Evolutionary conservation across 768 basidiomycete genomes (phyloP), one percentile per base, ranked within the genome.

Genomic region (Lentinula raphanica): DNA sequence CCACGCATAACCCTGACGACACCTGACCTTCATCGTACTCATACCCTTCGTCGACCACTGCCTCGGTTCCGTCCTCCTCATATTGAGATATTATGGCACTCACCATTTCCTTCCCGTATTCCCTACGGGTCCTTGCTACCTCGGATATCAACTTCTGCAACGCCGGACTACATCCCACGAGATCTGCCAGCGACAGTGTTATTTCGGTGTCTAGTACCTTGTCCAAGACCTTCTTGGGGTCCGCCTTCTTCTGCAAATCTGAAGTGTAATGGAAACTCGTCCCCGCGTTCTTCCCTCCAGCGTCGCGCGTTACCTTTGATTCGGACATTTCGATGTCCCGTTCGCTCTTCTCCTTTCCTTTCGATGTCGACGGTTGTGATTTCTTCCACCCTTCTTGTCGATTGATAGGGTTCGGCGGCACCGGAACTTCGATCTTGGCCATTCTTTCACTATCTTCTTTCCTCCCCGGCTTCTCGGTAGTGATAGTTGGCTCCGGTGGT

Each of bases 381-480:
- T 17, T 51, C 19, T 59, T 59, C 58, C 58, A 59, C 36, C 58
- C 58, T 3, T 54, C 36, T 13, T 53, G 17, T 1, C 12, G 5
- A 32, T 59, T 59, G 27, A 59, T 59, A 19, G 58, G 58, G 38
- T 59, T 54, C 3, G 9, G 19, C 1, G 51, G 58, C 2, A 40
- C 51, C 0, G 51, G 21, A 39, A 58, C 12, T 8, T 32, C 12
- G 32, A 32, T 12, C 12, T 32, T 32, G 12, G 32, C 7, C n/a
- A n/a, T n/a, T n/a, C n/a, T n/a, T n/a, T n/a, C n/a, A n/a, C n/a
- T n/a, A n/a, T n/a, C n/a, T n/a, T n/a, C n/a, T n/a, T n/a, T n/a
- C n/a, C n/a, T n/a, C n/a, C n/a, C n/a, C 7, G 32, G 32, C 12
- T 6, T 32, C 2, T 6, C 8, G 32, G 32, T 32, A 32, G 32